Percentiles rank a stretch among this genome's conserved stretches.
Conservation (phyloP, 768 basidiomycete genomes). For the Lactarius tabidus region DNA sequence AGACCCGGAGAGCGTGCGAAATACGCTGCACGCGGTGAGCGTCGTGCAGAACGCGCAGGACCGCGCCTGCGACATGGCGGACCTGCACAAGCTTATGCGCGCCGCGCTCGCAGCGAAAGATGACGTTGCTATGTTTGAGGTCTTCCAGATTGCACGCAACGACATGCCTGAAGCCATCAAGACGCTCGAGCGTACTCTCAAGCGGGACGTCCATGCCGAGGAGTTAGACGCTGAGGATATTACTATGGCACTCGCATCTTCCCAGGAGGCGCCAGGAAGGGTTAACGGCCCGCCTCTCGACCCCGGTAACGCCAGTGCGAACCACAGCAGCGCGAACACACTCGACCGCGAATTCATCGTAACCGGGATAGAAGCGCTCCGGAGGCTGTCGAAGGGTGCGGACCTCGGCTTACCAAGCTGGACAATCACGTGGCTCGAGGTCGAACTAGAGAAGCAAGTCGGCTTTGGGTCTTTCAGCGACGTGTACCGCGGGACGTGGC, state of each 20-base stretch:
- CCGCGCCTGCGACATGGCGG: conserved; percentile 41
- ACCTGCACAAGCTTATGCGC: conserved; percentile 42
- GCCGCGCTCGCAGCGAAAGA: conserved; percentile 49
- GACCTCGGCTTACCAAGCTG: conserved; percentile 51
- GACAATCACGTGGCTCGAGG: conserved; percentile 81
- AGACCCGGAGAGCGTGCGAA: conserved; percentile 7
- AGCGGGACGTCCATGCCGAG: no score
- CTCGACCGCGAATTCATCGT: no score
- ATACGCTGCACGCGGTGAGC: conserved; percentile 28
- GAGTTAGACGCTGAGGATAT: no score
- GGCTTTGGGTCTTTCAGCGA: conserved; percentile 76
- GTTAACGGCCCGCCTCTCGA: no score
- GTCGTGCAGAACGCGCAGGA: conserved; percentile 46
- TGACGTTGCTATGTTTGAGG: no score
- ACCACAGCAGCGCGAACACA: no score
- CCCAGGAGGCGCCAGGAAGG: no score
- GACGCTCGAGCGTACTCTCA: no score
- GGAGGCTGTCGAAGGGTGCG: conserved; percentile 47
- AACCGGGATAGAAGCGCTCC: conserved; percentile 35
- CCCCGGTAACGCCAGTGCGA: no score
- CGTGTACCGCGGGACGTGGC: conserved; percentile 76
- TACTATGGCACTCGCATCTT: no score
- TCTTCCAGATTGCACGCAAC: no score
- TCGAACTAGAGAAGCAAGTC: conserved; percentile 64
- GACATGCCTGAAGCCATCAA: no score